Evolutionary conservation across 2,329 filamentous ascomycete genomes (phyloP).

Genomic region (Cytospora piceae): DNA sequence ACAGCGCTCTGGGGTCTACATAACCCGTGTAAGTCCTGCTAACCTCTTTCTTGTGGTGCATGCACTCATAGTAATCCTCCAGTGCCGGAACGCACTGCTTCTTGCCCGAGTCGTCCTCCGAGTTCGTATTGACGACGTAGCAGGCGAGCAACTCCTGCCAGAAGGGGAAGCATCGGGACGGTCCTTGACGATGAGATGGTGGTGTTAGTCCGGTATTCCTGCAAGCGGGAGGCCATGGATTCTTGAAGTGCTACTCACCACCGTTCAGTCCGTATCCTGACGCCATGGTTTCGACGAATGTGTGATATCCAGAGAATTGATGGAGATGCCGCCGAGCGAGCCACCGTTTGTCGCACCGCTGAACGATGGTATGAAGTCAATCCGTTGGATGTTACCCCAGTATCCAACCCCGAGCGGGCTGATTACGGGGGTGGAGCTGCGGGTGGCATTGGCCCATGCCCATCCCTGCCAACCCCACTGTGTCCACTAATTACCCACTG

Average conservation of each 20-base stretch:
- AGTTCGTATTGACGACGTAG: constrained; percentile 90
- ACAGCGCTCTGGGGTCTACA: neutral
- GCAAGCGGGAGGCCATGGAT: constrained; percentile 29
- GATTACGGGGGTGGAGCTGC: constrained; percentile 19
- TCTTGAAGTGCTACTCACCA: constrained; percentile 43
- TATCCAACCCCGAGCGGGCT: constrained; percentile 15
- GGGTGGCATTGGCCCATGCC: neutral
- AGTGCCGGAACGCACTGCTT: constrained; percentile 83
- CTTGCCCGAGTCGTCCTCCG: constrained; percentile 79
- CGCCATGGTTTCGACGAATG: constrained; percentile 29
- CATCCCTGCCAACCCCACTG: constrained; percentile 17
- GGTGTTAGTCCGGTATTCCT: constrained; percentile 22
- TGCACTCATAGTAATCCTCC: constrained; percentile 98
- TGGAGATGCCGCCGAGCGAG: constrained; percentile 14
- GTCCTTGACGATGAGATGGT: constrained; percentile 46
- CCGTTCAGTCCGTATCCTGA: constrained; percentile 40
- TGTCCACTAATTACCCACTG: constrained; percentile 2
- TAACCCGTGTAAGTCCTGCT: constrained; percentile 28
- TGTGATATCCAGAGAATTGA: constrained; percentile 11
- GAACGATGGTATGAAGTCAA: constrained; percentile 26
- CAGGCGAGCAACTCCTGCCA: constrained; percentile 99
- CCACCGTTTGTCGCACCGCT: constrained; percentile 22
- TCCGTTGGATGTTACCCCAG: neutral
- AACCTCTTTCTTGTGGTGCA: constrained; percentile 99
- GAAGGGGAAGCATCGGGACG: constrained; percentile 92